phyloP scores from a whole-genome alignment of 441 rosid genomes.

The Euphorbia schlechtendalii region DNA sequence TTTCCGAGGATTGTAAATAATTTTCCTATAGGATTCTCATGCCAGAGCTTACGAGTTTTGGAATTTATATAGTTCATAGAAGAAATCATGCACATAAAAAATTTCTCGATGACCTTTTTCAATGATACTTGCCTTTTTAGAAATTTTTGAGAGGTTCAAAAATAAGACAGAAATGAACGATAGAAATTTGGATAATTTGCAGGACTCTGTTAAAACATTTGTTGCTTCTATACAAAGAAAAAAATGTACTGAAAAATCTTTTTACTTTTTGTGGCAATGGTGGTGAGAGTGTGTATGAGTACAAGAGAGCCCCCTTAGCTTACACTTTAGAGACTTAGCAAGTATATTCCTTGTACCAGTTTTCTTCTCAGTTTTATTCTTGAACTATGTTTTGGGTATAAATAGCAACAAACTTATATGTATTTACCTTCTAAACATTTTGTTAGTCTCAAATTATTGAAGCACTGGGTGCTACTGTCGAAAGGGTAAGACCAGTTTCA shows the following conservation, averaged over 20 bases:
- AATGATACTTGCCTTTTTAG: neutral
- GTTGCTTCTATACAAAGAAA: neutral
- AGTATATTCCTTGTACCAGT: neutral
- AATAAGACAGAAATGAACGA: neutral
- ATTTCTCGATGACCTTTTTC: neutral
- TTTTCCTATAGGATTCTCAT: neutral
- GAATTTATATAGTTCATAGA: neutral
- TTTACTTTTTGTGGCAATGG: neutral
- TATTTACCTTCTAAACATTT: conserved; percentile 16
- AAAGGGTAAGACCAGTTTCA: conserved; percentile 90
- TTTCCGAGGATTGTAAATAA: neutral
- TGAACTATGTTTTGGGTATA: conserved; percentile 1
- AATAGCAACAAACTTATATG: conserved; percentile 1
- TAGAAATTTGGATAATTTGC: neutral
- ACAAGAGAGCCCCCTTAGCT: neutral
- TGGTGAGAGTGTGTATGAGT: neutral
- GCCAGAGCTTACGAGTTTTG: neutral
- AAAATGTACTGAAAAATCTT: too few species aligned
- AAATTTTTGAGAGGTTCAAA: neutral
- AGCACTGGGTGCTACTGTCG: conserved; percentile 89
- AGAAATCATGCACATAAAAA: neutral
- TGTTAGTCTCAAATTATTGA: conserved; percentile 82
- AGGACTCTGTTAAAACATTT: neutral
- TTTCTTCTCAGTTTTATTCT: neutral
- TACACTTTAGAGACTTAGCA: neutral